Evolutionary conservation across 2,329 filamentous ascomycete species (phyloP), one percentile per base, ranked within the genome.

Genomic region (Cladobotryum protrusum): DNA sequence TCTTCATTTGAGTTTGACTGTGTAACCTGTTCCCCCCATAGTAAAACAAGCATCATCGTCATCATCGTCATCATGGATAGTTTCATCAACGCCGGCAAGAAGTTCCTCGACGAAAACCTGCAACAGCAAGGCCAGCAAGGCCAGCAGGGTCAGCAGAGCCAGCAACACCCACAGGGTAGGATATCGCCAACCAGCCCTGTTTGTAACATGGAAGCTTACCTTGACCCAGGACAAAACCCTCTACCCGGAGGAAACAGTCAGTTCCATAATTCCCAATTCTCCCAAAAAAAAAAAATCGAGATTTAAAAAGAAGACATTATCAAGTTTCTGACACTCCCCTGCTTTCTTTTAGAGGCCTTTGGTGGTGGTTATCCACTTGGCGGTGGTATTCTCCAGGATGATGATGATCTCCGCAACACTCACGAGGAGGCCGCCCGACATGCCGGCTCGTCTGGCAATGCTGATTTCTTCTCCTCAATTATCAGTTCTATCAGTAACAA

Each of bases 381-480:
- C 34, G 65, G 66, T 34, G 67, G 65, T 44, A 63, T 70, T 49
- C 54, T 67, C 49, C 65, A 72, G 54, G 70, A 74, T 54, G 70
- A 75, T 58, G 70, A 78, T 50, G 75, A 79, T 59, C 66, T 77
- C 53, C 63, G 66, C 34, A 68, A 68, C 17, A 75, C 76, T 5
- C 72, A 75, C 49, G 66, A 75, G 48, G 69, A 75, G 44, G 78
- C 78, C 15, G 67, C 67, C 54, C 65, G 69, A 32, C 67, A 71
- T 48, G 72, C 75, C 18, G 74, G 76, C 49, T 64, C 61, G 33
- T 74, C 72, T 19, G 75, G 75, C 44, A 69, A 71, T 59, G 61
- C 61, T 59, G 68, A 71, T 59, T 63, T 81, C 50, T 82, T 81
- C 61, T 70, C 72, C 50, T 65, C 54, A 58, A 66, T 81, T 50